Conservation (phyloP, 2,329 filamentous ascomycete genomes). For the Penicillium corylophilum region DNA sequence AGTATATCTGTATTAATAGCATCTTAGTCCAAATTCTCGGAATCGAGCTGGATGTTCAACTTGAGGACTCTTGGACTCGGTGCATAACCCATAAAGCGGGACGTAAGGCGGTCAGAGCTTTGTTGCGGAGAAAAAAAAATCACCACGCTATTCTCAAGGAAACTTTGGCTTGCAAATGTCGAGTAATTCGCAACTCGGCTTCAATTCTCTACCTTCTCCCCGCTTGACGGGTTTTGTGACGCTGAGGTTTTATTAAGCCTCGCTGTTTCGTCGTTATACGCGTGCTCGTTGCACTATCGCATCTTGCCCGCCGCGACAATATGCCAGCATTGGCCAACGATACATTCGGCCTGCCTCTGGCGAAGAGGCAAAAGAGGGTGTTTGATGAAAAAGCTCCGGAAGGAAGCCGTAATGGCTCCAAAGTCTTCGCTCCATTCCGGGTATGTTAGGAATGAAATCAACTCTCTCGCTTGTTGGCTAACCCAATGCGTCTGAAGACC, state of each 20-base stretch:
- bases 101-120: slow-evolving; percentile 3
- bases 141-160: neutral
- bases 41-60: too few species aligned
- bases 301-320: slow-evolving; percentile 1
- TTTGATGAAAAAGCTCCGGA: slow-evolving; percentile 42
- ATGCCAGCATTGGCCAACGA: slow-evolving; percentile 54
- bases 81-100: neutral
- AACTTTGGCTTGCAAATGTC: neutral
- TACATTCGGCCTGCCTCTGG: slow-evolving; percentile 60
- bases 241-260: neutral
- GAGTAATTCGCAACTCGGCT: neutral
- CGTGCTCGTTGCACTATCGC: neutral
- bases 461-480: neutral
- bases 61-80: neutral
- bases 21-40: neutral
- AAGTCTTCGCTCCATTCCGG: slow-evolving; percentile 90
- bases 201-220: neutral
- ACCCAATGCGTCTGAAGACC: slow-evolving; percentile 57
- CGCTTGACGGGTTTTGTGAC: neutral
- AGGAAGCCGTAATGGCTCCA: slow-evolving; percentile 55
- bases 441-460: slow-evolving; percentile 53
- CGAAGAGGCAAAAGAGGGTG: slow-evolving; percentile 73
- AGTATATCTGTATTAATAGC: neutral
- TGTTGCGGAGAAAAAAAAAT: slow-evolving; percentile 8
- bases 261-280: neutral